A percentile compares a stretch with the other conserved stretches of the same genome.
Conservation (phyloP, 2,329 filamentous ascomycete species). For the Scedosporium boydii region DNA sequence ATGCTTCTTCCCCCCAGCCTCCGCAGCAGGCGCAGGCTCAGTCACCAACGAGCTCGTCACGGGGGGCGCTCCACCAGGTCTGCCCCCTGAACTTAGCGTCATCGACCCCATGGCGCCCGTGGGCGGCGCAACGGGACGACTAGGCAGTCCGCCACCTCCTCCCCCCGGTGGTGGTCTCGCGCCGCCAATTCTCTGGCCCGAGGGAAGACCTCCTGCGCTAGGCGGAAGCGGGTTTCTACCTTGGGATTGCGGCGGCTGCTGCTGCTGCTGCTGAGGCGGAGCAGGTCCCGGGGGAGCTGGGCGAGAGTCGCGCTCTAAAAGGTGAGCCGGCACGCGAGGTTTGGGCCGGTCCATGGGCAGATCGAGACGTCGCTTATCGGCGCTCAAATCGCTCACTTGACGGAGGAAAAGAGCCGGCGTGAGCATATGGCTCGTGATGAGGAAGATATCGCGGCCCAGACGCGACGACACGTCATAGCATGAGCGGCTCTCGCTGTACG, state of each 20-base stretch:
- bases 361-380: slow-evolving; percentile 64
- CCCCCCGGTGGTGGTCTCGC: slow-evolving; percentile 10
- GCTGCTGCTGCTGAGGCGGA: not conserved
- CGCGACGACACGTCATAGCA: slow-evolving; percentile 79
- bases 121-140: slow-evolving; percentile 33
- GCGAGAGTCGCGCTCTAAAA: slow-evolving; percentile 56
- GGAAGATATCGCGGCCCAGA: slow-evolving; percentile 71
- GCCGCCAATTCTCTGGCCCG: slow-evolving; percentile 14
- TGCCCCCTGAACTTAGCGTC: slow-evolving; percentile 27
- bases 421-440: slow-evolving; percentile 87
- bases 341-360: slow-evolving; percentile 74
- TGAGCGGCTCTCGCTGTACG: slow-evolving; percentile 77
- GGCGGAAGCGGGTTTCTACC: slow-evolving; percentile 8
- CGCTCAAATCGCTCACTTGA: slow-evolving; percentile 71
- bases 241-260: not conserved
- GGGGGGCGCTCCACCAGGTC: slow-evolving; percentile 13
- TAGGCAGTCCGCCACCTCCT: slow-evolving; percentile 21
- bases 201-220: slow-evolving; percentile 8
- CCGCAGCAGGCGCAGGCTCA: slow-evolving; percentile 12
- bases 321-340: slow-evolving; percentile 72
- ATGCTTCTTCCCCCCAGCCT: slow-evolving; percentile 26
- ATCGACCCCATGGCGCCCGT: slow-evolving; percentile 47
- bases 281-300: slow-evolving; percentile 11
- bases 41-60: slow-evolving; percentile 3
- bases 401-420: slow-evolving; percentile 74